Conservation (phyloP, 768 basidiomycete genomes). For the Tulasnella sp. region DNA sequence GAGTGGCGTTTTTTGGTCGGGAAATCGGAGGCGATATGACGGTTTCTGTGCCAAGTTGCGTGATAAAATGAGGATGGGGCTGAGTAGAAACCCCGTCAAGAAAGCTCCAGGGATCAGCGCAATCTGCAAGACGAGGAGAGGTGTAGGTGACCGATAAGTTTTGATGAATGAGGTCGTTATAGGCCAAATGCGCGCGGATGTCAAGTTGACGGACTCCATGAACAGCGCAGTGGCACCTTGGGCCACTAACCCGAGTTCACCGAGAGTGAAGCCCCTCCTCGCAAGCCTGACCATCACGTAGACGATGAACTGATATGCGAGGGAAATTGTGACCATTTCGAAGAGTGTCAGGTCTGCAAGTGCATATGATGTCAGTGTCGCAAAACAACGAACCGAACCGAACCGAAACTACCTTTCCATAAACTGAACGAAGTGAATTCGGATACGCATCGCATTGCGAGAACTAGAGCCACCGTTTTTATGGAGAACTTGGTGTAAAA, state of each 20-base stretch:
- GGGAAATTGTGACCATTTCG: slow-evolving; percentile 56
- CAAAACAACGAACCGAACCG: background rate
- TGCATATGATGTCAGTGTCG: background rate
- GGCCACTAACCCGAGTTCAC: slow-evolving; percentile 80
- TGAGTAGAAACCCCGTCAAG: slow-evolving; percentile 86
- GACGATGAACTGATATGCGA: slow-evolving; percentile 84
- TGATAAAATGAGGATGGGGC: slow-evolving; percentile 82
- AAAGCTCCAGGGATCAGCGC: slow-evolving; percentile 88
- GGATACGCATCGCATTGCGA: background rate
- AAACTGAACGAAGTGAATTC: background rate
- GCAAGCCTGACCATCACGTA: slow-evolving; percentile 84
- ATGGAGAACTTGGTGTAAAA: slow-evolving; percentile 47
- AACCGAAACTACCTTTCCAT: background rate
- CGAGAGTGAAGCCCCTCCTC: slow-evolving; percentile 88
- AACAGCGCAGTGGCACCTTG: slow-evolving; percentile 78
- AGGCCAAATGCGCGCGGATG: slow-evolving; percentile 68
- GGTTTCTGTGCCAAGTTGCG: slow-evolving; percentile 84
- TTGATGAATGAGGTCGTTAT: slow-evolving; percentile 70
- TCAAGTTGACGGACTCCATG: slow-evolving; percentile 78
- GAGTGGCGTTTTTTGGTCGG: slow-evolving; percentile 70
- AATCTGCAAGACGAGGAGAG: slow-evolving; percentile 80
- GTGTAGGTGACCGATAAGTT: slow-evolving; percentile 86
- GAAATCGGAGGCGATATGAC: slow-evolving; percentile 60
- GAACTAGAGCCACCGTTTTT: background rate
- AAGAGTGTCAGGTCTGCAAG: slow-evolving; percentile 59